phyloP scores from a whole-genome alignment of 1,139 yeast species.

The Yarrowia galli region DNA sequence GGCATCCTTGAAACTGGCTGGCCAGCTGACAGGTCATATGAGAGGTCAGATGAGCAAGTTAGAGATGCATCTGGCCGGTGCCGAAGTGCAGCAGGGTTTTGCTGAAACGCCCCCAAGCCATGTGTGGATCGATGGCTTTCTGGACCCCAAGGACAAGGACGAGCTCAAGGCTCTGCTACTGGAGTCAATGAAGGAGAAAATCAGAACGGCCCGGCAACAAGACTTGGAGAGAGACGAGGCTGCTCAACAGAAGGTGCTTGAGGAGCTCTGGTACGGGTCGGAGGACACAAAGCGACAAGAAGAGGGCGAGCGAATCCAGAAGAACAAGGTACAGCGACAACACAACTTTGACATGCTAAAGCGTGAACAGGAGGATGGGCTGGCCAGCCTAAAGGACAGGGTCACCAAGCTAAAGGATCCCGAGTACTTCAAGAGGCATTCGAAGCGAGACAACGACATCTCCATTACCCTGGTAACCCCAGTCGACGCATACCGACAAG shows the following conservation, averaged over 20 bases:
- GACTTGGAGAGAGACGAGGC: constrained; percentile 3
- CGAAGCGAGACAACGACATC: background rate
- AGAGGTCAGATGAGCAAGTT: constrained; percentile 18
- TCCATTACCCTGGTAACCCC: constrained; percentile 20
- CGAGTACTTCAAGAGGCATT: constrained; percentile 1
- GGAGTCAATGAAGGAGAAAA: background rate
- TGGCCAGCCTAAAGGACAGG: constrained; percentile 1
- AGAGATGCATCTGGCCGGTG: constrained; percentile 33
- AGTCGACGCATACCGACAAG: constrained; percentile 14
- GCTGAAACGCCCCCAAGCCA: constrained; percentile 15
- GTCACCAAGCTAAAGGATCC: background rate
- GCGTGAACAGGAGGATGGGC: constrained; percentile 6
- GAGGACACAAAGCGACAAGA: constrained; percentile 23
- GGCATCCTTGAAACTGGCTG: constrained; percentile 17
- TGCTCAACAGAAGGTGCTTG: background rate
- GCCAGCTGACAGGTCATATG: constrained; percentile 10
- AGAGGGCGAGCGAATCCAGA: constrained; percentile 1
- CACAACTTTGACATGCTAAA: constrained; percentile 14
- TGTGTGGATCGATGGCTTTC: constrained; percentile 20
- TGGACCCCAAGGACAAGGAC: constrained; percentile 31
- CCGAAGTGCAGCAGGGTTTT: constrained; percentile 13
- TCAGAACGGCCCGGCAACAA: background rate
- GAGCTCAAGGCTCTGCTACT: constrained; percentile 9
- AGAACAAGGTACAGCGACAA: constrained; percentile 21
- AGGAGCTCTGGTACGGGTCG: constrained; percentile 29